These are phyloP conservation scores for Pleurotus tuber-regium DNA, from an alignment of 768 basidiomycete species.

Conservation along the genomic window DNA sequence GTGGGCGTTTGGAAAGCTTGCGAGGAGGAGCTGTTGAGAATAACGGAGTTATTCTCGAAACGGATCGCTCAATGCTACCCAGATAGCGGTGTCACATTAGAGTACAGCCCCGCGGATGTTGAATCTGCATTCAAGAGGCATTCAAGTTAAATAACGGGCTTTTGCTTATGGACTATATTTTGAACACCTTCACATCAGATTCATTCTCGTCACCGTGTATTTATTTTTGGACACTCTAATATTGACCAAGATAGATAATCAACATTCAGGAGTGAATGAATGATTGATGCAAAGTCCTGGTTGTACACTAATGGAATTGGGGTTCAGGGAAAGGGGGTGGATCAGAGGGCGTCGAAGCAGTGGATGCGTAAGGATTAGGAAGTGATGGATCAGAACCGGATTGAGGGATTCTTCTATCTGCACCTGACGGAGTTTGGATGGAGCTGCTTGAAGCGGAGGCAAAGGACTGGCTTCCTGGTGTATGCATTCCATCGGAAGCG, in stretches of 20 bases:
- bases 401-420: slow-evolving; percentile 2
- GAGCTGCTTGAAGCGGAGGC: slow-evolving; percentile 21
- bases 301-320: slow-evolving; percentile 21
- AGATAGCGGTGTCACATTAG: slow-evolving; percentile 67
- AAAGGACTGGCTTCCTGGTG: slow-evolving; percentile 9
- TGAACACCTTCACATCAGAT: slow-evolving; percentile 1
- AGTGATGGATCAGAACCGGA: slow-evolving; percentile 8
- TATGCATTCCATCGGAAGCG: slow-evolving; percentile 12
- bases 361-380: slow-evolving; percentile 13
- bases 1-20: slow-evolving; percentile 89
- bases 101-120: slow-evolving; percentile 73
- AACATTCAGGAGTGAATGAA: neutral
- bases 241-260: neutral
- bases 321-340: slow-evolving; percentile 41
- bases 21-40: slow-evolving; percentile 75
- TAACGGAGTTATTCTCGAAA: slow-evolving; percentile 67
- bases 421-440: slow-evolving; percentile 10
- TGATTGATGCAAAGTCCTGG: slow-evolving; percentile 6
- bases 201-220: neutral
- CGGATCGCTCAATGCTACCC: slow-evolving; percentile 78
- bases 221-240: neutral
- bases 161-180: neutral
- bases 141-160: slow-evolving; percentile 20
- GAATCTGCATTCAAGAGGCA: slow-evolving; percentile 78
- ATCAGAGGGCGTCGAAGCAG: slow-evolving; percentile 13